Conservation (phyloP, 108 stramenopile genomes). For the Craspedostauros australis region DNA sequence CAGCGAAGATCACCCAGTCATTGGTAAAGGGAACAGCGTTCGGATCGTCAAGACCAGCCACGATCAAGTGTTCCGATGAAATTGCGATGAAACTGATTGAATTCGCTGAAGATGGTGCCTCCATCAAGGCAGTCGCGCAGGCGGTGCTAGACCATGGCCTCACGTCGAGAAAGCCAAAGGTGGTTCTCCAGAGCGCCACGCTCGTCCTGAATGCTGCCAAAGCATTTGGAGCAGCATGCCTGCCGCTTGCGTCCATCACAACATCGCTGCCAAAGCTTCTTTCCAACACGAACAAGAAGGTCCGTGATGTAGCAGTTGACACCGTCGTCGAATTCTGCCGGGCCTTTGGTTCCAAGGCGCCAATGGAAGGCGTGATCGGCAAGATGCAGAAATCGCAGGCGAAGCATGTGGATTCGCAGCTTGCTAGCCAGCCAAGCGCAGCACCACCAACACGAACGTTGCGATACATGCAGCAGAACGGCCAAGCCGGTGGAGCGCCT, state of each 20-base stretch:
- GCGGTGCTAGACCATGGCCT: slow-evolving; percentile 59
- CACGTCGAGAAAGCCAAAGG: slow-evolving; percentile 73
- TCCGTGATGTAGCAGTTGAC: slow-evolving; percentile 68
- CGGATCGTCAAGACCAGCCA: slow-evolving; percentile 58
- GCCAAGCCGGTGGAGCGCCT: slow-evolving; percentile 2
- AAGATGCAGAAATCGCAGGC: slow-evolving; percentile 72
- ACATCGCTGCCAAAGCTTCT: slow-evolving; percentile 50
- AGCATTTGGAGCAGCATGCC: slow-evolving; percentile 57
- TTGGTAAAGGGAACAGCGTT: slow-evolving; percentile 71
- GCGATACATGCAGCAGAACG: slow-evolving; percentile 18
- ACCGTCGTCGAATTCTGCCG: slow-evolving; percentile 78
- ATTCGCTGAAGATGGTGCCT: slow-evolving; percentile 48
- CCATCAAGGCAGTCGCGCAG: slow-evolving; percentile 45
- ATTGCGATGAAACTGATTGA: slow-evolving; percentile 71
- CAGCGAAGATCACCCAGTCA: slow-evolving; percentile 32
- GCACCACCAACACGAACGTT: slow-evolving; percentile 24
- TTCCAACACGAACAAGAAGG: slow-evolving; percentile 61
- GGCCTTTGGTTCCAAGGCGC: slow-evolving; percentile 63
- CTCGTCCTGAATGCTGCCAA: slow-evolving; percentile 47
- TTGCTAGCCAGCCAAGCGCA: slow-evolving; percentile 43
- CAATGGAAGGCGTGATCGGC: slow-evolving; percentile 50
- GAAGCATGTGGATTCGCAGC: slow-evolving; percentile 56
- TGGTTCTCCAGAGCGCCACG: slow-evolving; percentile 46
- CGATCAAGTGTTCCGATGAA: slow-evolving; percentile 35
- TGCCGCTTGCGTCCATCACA: slow-evolving; percentile 52